phyloP scores from a whole-genome alignment of 2,329 filamentous ascomycete species.

The Monascus ruber region DNA sequence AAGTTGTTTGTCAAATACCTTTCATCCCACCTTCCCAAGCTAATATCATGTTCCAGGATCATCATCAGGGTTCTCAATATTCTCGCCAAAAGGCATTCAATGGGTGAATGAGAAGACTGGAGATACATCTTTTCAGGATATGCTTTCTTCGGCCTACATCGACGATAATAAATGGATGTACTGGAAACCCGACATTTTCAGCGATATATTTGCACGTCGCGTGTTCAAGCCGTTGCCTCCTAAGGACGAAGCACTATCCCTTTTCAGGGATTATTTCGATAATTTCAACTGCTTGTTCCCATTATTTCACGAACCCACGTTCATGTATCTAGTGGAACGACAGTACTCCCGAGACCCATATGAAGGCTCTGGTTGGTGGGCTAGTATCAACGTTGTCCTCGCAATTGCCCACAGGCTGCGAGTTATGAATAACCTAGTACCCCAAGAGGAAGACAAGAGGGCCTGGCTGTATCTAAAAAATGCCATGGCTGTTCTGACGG shows the following conservation, averaged over 20 bases:
- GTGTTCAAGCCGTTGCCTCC: conserved; percentile 74
- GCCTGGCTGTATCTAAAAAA: conserved; percentile 97
- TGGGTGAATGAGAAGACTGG: conserved; percentile 98
- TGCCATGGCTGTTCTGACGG: conserved; percentile 82
- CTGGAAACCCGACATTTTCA: conserved; percentile 97
- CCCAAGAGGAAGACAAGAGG: conserved; percentile 83
- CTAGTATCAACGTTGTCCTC: conserved; percentile 82
- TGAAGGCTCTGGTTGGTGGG: conserved; percentile 96
- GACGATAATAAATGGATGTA: conserved; percentile 94
- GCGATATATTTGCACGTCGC: conserved; percentile 76
- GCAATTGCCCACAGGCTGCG: conserved; percentile 88
- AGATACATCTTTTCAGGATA: conserved; percentile 86
- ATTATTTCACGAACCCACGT: conserved; percentile 92
- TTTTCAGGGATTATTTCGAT: conserved; percentile 90
- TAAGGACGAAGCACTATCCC: conserved; percentile 74
- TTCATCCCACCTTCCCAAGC: background rate
- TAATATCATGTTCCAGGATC: conserved; percentile 49
- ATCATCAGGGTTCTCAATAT: conserved; percentile 96
- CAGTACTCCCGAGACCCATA: conserved; percentile 92
- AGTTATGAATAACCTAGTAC: conserved; percentile 88
- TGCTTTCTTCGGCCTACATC: conserved; percentile 83
- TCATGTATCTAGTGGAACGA: conserved; percentile 91
- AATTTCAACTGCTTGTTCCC: conserved; percentile 99
- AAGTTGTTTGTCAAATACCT: conserved; percentile 16
- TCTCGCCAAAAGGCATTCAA: conserved; percentile 93